These are phyloP conservation scores for Vitis riparia DNA, from an alignment of 164 flowering plant species.

Conservation along the genomic window DNA sequence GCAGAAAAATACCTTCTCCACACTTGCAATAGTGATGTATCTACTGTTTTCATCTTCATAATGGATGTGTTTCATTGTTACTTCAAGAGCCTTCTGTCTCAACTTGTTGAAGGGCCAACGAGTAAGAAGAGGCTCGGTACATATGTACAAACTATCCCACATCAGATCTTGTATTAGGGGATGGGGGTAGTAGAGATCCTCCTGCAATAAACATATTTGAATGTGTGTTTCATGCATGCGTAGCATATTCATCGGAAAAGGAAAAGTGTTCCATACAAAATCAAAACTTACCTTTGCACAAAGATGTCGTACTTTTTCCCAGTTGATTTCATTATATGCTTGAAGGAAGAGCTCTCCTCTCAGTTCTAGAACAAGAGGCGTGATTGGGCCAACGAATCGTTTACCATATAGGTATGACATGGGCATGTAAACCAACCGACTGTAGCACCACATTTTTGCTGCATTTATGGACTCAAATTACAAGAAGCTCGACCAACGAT, in stretches of 20 bases:
- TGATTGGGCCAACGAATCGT: slow-evolving; percentile 45
- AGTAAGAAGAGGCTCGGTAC: slow-evolving; percentile 39
- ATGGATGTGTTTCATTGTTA: too few relatives aligned
- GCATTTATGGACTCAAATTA: slow-evolving; percentile 9
- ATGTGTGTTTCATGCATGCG: background rate
- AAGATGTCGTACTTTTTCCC: slow-evolving; percentile 36
- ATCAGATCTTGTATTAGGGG: slow-evolving; percentile 36
- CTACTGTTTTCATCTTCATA: too few relatives aligned
- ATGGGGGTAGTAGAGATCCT: slow-evolving; percentile 42
- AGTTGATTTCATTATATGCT: slow-evolving; percentile 37
- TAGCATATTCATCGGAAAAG: too few relatives aligned
- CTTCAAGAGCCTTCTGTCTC: too few relatives aligned
- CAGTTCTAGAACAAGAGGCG: slow-evolving; percentile 41
- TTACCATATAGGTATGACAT: slow-evolving; percentile 49
- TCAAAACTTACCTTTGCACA: slow-evolving; percentile 33
- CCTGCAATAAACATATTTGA: slow-evolving; percentile 20
- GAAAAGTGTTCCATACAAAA: background rate
- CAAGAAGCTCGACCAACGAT: background rate
- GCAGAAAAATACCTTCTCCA: too few relatives aligned
- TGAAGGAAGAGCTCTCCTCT: slow-evolving; percentile 41
- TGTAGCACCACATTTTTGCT: slow-evolving; percentile 54
- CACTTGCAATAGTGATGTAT: too few relatives aligned
- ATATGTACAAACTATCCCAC: slow-evolving; percentile 39
- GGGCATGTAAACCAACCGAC: slow-evolving; percentile 45
- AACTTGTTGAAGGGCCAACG: too few relatives aligned